Evolutionary conservation across 1,284 basidiomycete genomes (phyloP), one percentile per base, ranked within the genome.

Genomic region (Jaminaea rosea): DNA sequence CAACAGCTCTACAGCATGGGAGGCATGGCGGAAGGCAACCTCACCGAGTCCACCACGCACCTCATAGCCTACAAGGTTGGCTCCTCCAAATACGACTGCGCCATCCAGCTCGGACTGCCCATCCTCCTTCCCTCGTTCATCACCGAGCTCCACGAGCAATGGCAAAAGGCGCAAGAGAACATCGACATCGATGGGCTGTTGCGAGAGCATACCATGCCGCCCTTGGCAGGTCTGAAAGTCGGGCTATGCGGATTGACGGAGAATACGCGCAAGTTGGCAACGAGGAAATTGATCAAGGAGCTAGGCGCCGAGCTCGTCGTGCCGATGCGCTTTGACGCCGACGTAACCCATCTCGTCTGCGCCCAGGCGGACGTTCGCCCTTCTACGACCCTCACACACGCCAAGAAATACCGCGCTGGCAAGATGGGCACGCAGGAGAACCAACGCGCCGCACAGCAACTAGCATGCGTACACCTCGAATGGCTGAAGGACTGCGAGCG

Each of bases 21-120:
- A 13, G 87, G 86, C 13, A 76, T 77, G 24, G 78, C 80, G 39
- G 77, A 80, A 8, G 79, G 75, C 19, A 83, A 85, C 50, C 82
- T 90, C 50, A 88, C 86, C 0, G 85, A 87, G 69, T 79, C 79
- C 47, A 84, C 87, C 26, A 89, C 87, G 0, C 87, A 90, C 74
- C 79, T 90, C 31, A 77, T 90, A 42, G 85, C 87, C 1, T 77
- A 76, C 26, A 76, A 76, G 15, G 82, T 84, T 56, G 85, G 84
- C 5, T 83, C 85, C 23, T 79, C 83, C n/a, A 90, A 90, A 69
- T 89, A 89, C 67, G 63, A 87, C 83, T 87, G 84, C 60, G 87
- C 87, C 0, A 67, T 89, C 39, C 80, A 84, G 60, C 80, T 81
- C 37, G 81, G 82, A 55, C 82, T 88, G 55, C 84, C 84, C 0